Evolutionary conservation across 2,329 filamentous ascomycete genomes (phyloP).

Genomic region (Trematosphaeria pertusa): DNA sequence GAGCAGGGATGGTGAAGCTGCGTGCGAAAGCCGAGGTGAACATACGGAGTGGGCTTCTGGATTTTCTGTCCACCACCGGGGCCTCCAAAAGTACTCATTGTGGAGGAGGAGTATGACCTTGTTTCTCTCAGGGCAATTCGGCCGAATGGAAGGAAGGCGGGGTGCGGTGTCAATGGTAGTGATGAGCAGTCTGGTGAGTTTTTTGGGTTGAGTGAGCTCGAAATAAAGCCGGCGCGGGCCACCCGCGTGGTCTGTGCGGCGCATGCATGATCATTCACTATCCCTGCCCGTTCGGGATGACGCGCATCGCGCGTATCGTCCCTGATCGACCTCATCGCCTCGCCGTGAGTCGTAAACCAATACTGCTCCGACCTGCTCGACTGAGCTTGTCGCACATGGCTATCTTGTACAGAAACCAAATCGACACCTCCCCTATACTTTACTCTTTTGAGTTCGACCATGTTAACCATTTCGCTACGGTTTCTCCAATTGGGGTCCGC

Average conservation of each 20-base stretch:
- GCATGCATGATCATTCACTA: conserved; percentile 7
- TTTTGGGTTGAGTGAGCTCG: conserved; percentile 32
- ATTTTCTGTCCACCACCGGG: conserved; percentile 71
- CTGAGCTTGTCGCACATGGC: too few species aligned
- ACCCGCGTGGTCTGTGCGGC: conserved; percentile 25
- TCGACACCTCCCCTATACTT: too few species aligned
- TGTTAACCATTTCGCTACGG: too few species aligned
- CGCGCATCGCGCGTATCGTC: too few species aligned
- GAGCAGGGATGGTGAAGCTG: conserved; percentile 7
- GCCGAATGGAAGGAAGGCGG: not conserved
- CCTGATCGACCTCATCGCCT: too few species aligned
- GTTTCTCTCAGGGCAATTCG: too few species aligned
- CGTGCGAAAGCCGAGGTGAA: conserved; percentile 24
- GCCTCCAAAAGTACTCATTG: conserved; percentile 71
- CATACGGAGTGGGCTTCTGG: conserved; percentile 74
- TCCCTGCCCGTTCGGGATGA: conserved; percentile 26
- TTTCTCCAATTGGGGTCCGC: too few species aligned
- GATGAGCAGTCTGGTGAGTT: conserved; percentile 6
- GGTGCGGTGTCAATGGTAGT: conserved; percentile 10
- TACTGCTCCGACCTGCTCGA: too few species aligned
- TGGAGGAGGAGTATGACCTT: conserved; percentile 1
- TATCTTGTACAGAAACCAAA: too few species aligned
- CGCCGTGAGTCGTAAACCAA: too few species aligned
- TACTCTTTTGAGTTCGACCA: too few species aligned
- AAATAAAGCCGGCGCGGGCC: conserved; percentile 27